phyloP scores from a whole-genome alignment of 371 early-diverging fungal species.

The Rhizopus delemar region DNA sequence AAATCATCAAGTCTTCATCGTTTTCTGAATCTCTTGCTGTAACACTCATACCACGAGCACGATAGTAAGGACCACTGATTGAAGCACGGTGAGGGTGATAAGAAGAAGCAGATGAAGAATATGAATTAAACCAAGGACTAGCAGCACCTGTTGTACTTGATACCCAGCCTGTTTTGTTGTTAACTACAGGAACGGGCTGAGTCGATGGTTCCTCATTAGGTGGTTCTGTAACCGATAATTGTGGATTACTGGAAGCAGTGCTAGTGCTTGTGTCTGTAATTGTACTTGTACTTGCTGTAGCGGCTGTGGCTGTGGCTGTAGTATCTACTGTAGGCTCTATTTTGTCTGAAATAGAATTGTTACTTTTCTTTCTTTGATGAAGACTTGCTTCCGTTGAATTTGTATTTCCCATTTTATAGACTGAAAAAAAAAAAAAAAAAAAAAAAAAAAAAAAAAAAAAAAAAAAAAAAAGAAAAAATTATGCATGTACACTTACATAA shows the following conservation, averaged over 20 bases:
- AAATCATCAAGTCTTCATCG: conserved; percentile 29
- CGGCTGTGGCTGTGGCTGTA: conserved; percentile 3
- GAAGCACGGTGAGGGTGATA: conserved; percentile 44
- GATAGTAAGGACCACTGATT: conserved; percentile 54
- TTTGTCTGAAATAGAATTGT: conserved; percentile 8
- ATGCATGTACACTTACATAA: no score
- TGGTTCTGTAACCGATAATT: neutral
- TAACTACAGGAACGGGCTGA: conserved; percentile 28
- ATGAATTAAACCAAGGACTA: conserved; percentile 46
- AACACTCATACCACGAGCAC: conserved; percentile 51
- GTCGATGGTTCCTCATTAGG: neutral
- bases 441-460: neutral
- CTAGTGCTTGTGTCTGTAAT: neutral
- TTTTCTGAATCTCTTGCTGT: conserved; percentile 37
- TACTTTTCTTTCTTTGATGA: conserved; percentile 9
- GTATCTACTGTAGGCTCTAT: conserved; percentile 2
- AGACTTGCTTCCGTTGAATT: conserved; percentile 25
- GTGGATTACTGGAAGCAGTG: conserved; percentile 1
- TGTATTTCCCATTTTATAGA: conserved; percentile 25
- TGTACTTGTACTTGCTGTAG: neutral
- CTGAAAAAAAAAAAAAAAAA: neutral
- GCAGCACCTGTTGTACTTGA: conserved; percentile 47
- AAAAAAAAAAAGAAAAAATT: no score
- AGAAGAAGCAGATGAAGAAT: conserved; percentile 41
- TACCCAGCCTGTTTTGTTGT: conserved; percentile 45